phyloP scores from a whole-genome alignment of 2,329 filamentous ascomycete species.

The Trichoderma lentiforme region DNA sequence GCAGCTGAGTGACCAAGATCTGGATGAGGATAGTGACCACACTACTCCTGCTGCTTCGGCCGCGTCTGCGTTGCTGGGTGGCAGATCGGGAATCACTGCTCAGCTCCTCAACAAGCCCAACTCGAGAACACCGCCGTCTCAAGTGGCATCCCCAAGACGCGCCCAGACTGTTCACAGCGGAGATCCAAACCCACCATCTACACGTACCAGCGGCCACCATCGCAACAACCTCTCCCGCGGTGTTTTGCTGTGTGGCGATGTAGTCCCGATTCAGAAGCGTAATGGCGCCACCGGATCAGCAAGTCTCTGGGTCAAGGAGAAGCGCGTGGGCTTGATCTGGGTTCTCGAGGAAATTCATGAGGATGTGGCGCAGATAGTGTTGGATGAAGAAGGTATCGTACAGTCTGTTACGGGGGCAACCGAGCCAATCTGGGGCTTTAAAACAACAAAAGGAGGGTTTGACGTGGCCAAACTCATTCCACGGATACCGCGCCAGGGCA shows the following conservation, averaged over 20 bases:
- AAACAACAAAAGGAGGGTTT: constrained; percentile 62
- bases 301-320: constrained; percentile 98
- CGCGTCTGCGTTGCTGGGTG: constrained; percentile 61
- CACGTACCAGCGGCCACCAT: constrained; percentile 57
- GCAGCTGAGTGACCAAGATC: constrained; percentile 42
- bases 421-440: constrained; percentile 81
- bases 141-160: constrained; percentile 46
- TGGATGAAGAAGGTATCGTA: constrained; percentile 76
- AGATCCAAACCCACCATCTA: constrained; percentile 53
- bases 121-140: constrained; percentile 55
- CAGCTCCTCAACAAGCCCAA: constrained; percentile 81
- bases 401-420: constrained; percentile 69
- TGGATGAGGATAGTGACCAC: constrained; percentile 30
- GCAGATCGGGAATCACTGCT: constrained; percentile 74
- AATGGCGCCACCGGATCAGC: constrained; percentile 90
- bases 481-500: constrained; percentile 72
- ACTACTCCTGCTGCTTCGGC: constrained; percentile 39
- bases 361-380: constrained; percentile 73
- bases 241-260: constrained; percentile 90
- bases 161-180: constrained; percentile 63
- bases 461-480: constrained; percentile 78
- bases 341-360: constrained; percentile 97
- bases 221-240: constrained; percentile 75
- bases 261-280: constrained; percentile 96
- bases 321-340: constrained; percentile 90